Conservation (phyloP, 805 yeast species). For the Candida nitratophila region DNA sequence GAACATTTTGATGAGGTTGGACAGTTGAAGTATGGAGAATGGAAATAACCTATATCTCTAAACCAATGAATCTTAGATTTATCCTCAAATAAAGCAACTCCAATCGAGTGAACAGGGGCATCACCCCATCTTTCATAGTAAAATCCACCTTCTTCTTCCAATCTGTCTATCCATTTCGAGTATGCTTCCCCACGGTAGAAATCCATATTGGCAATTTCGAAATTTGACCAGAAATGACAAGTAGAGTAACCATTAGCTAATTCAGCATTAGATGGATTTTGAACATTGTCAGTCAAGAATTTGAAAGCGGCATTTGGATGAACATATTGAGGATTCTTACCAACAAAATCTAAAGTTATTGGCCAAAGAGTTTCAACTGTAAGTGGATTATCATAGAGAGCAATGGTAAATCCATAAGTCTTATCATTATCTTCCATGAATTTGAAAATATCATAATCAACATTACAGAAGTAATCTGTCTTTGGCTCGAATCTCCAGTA, state of each 20-base stretch:
- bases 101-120: conserved; percentile 83
- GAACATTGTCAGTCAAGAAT: conserved; percentile 46
- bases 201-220: conserved; percentile 81
- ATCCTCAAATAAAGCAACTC: conserved; percentile 66
- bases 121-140: conserved; percentile 93
- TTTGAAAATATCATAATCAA: conserved; percentile 72
- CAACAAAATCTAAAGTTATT: conserved; percentile 55
- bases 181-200: conserved; percentile 70
- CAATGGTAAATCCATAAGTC: conserved; percentile 69
- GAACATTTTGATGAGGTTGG: conserved; percentile 55
- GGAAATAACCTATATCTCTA: conserved; percentile 74
- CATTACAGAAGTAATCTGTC: conserved; percentile 59
- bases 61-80: conserved; percentile 76
- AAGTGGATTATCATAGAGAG: conserved; percentile 64
- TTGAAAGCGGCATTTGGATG: conserved; percentile 51
- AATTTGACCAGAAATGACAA: conserved; percentile 88
- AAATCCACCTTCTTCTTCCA: conserved; percentile 74
- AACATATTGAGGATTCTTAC: conserved; percentile 52
- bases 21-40: conserved; percentile 70
- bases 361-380: conserved; percentile 66
- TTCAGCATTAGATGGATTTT: conserved; percentile 37
- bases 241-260: conserved; percentile 40
- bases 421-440: conserved; percentile 65
- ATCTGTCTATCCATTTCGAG: conserved; percentile 52
- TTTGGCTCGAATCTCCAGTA: conserved; percentile 82